Evolutionary conservation across 1,284 basidiomycete genomes (phyloP).

Genomic region (Athelia sp.): DNA sequence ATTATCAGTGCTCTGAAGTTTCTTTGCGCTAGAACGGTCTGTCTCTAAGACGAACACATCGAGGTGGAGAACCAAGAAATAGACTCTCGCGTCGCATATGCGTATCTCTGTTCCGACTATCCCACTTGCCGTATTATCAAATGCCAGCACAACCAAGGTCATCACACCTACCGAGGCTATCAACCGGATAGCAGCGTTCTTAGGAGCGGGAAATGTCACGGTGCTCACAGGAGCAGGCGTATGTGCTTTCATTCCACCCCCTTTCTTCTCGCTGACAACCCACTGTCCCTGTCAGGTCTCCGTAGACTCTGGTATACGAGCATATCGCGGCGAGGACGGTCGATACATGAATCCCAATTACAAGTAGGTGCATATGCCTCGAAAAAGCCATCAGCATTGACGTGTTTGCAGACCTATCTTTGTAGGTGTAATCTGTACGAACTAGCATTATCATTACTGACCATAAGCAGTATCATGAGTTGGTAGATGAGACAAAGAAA

Average conservation of each 20-base stretch:
- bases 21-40: no score
- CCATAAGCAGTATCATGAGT: conserved; percentile 67
- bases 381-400: conserved; percentile 3
- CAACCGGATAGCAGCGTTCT: conserved; percentile 61
- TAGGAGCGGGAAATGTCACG: conserved; percentile 62
- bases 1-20: no score
- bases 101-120: conserved; percentile 80
- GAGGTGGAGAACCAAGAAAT: background rate
- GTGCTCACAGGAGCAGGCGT: conserved; percentile 84
- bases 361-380: conserved; percentile 47
- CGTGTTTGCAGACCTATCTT: conserved; percentile 48
- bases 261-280: no score
- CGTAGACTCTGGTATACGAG: conserved; percentile 88
- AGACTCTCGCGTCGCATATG: conserved; percentile 36
- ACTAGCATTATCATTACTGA: conserved; percentile 5
- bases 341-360: conserved; percentile 90
- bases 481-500: conserved; percentile 63
- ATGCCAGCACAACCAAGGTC: conserved; percentile 26
- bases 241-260: no score
- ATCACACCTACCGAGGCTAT: conserved; percentile 54
- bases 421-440: conserved; percentile 20
- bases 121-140: conserved; percentile 43
- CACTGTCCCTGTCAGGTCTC: no score
- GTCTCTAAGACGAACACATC: background rate
- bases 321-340: conserved; percentile 79